A percentile compares a stretch with the other conserved stretches of the same genome.
phyloP scores from a whole-genome alignment of 352 stramenopile genomes.

The Pythium folliculosum region DNA sequence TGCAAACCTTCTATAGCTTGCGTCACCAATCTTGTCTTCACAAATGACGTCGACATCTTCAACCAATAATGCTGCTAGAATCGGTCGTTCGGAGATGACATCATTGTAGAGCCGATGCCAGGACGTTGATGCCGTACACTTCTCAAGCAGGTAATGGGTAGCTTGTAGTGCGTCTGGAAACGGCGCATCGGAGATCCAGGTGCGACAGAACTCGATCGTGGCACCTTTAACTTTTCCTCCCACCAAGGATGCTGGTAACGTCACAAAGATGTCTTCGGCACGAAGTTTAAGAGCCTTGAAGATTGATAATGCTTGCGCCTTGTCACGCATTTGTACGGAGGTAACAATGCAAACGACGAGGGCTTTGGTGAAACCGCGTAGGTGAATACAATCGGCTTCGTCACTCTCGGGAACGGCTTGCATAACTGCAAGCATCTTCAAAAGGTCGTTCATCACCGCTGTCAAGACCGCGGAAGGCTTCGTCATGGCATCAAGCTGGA shows the following conservation, averaged over 20 bases:
- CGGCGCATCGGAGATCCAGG: slow-evolving; percentile 3
- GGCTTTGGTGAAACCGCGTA: slow-evolving; percentile 6
- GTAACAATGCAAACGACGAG: slow-evolving; percentile 8
- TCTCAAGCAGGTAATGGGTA: not conserved
- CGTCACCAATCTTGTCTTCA: slow-evolving; percentile 2
- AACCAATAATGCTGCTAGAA: slow-evolving; percentile 14
- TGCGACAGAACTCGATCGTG: slow-evolving; percentile 13
- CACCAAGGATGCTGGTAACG: not conserved
- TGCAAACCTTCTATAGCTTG: slow-evolving; percentile 10
- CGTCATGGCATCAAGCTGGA: slow-evolving; percentile 1
- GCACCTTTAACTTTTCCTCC: slow-evolving; percentile 3
- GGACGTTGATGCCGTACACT: not conserved
- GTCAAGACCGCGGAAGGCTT: not conserved
- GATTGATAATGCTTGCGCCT: not conserved
- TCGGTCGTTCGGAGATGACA: not conserved
- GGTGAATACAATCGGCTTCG: not conserved
- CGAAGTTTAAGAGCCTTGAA: not conserved
- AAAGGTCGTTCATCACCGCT: not conserved
- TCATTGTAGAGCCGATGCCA: slow-evolving; percentile 13
- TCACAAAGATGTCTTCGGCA: slow-evolving; percentile 17
- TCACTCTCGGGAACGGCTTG: not conserved
- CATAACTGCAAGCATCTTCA: slow-evolving; percentile 18
- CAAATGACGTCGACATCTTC: slow-evolving; percentile 20
- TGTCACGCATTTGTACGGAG: slow-evolving; percentile 17
- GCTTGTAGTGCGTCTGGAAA: slow-evolving; percentile 1